A percentile compares a stretch with the other conserved stretches of the same genome.
phyloP scores from a whole-genome alignment of 1,139 yeast species.

The Yamadazyma oceani region DNA sequence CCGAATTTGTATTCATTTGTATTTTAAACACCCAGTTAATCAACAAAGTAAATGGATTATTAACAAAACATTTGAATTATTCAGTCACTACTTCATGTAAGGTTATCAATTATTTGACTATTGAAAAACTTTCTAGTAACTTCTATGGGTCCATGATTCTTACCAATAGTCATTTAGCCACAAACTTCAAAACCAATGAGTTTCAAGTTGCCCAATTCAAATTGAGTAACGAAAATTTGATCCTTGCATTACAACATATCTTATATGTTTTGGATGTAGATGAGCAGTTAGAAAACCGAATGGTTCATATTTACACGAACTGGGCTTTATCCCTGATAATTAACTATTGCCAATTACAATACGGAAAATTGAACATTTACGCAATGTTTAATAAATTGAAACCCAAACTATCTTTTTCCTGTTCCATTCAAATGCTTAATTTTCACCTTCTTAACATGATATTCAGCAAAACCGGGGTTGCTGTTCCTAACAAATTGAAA shows the following conservation, averaged over 20 bases:
- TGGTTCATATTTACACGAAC: constrained; percentile 10
- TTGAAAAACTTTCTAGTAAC: constrained; percentile 5
- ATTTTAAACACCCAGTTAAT: constrained; percentile 1
- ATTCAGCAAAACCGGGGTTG: background rate
- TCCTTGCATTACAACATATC: constrained; percentile 15
- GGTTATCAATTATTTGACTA: constrained; percentile 6
- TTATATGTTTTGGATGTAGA: constrained; percentile 29
- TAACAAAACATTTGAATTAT: background rate
- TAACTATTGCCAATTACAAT: constrained; percentile 13
- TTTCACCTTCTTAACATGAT: constrained; percentile 1
- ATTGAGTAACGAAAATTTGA: constrained; percentile 6
- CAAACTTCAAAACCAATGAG: background rate
- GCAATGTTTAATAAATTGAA: constrained; percentile 22
- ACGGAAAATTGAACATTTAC: constrained; percentile 18
- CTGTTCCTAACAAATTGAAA: constrained; percentile 17
- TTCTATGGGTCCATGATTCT: constrained; percentile 3
- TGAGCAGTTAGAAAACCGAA: constrained; percentile 10
- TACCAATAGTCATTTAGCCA: background rate
- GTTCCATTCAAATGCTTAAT: constrained; percentile 14
- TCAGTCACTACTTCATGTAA: constrained; percentile 3
- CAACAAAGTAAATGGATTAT: background rate
- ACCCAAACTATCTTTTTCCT: constrained; percentile 25
- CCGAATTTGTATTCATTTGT: background rate
- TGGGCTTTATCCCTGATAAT: constrained; percentile 12
- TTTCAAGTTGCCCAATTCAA: constrained; percentile 5